phyloP scores from a whole-genome alignment of 495 filamentous ascomycete genomes.

The Hypoxylon crocopeplum region DNA sequence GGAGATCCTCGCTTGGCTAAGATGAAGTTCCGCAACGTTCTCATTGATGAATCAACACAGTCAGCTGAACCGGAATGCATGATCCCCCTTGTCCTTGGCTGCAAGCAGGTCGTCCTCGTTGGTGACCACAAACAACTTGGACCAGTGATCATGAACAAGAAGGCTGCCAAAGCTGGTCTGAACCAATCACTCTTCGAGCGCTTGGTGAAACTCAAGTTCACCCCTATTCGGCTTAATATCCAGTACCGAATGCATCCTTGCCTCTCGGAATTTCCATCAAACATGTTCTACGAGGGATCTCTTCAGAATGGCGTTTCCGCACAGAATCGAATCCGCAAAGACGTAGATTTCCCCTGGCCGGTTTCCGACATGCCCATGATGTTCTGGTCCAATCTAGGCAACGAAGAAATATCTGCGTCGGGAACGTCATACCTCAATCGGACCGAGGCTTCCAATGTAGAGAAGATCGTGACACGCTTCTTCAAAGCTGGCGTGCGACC shows the following conservation, averaged over 20 bases:
- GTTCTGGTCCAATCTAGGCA: slow-evolving; percentile 99
- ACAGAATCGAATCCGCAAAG: slow-evolving; percentile 82
- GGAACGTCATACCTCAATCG: slow-evolving; percentile 98
- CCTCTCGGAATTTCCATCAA: slow-evolving; percentile 96
- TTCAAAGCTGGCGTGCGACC: slow-evolving; percentile 99
- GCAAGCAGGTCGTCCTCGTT: slow-evolving; percentile 97
- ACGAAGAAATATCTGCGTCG: slow-evolving; percentile 96
- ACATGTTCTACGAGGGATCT: slow-evolving; percentile 99
- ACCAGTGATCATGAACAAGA: slow-evolving; percentile 99
- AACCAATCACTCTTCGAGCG: slow-evolving; percentile 98
- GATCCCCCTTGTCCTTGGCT: slow-evolving; percentile 96
- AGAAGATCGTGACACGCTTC: slow-evolving; percentile 97
- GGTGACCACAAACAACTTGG: slow-evolving; percentile 98
- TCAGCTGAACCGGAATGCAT: slow-evolving; percentile 99
- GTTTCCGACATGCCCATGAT: slow-evolving; percentile 96
- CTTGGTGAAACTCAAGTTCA: slow-evolving; percentile 89
- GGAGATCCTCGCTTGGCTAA: slow-evolving; percentile 94
- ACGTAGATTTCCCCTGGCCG: slow-evolving; percentile 99
- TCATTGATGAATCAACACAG: slow-evolving; percentile 98
- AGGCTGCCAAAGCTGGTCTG: slow-evolving; percentile 94
- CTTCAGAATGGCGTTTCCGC: slow-evolving; percentile 97
- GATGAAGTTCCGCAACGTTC: slow-evolving; percentile 95
- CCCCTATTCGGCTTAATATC: slow-evolving; percentile 91
- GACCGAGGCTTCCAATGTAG: slow-evolving; percentile 95
- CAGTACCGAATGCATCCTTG: slow-evolving; percentile 99